phyloP scores from a whole-genome alignment of 495 filamentous ascomycete species.

The Xylaria nigripes region DNA sequence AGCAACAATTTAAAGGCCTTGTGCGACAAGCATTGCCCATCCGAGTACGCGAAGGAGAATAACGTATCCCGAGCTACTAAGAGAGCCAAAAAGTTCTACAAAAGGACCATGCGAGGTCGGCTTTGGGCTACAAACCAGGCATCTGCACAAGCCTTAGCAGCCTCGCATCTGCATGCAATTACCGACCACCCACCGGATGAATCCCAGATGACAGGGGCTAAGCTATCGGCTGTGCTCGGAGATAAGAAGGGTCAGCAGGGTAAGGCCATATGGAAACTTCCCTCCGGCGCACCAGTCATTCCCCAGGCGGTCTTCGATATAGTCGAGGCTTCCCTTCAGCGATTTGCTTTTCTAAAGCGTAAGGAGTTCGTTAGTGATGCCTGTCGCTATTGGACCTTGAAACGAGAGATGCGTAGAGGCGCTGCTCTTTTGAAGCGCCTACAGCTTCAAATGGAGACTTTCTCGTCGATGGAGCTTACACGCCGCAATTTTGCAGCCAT shows the following conservation, averaged over 20 bases:
- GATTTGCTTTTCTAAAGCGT: slow-evolving; percentile 73
- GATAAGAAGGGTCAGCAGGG: slow-evolving; percentile 58
- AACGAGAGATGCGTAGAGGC: slow-evolving; percentile 84
- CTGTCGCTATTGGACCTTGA: slow-evolving; percentile 96
- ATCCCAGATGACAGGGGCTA: slow-evolving; percentile 47
- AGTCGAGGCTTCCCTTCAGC: slow-evolving; percentile 67
- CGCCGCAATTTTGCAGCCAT: slow-evolving; percentile 85
- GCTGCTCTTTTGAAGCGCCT: slow-evolving; percentile 86
- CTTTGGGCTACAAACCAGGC: slow-evolving; percentile 88
- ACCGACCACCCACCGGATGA: slow-evolving; percentile 50
- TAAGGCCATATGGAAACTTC: slow-evolving; percentile 82
- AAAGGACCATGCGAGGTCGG: slow-evolving; percentile 71
- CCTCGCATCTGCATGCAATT: slow-evolving; percentile 52
- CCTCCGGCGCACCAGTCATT: slow-evolving; percentile 90
- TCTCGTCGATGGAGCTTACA: slow-evolving; percentile 93
- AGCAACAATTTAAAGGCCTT: slow-evolving; percentile 78
- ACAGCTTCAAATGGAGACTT: slow-evolving; percentile 88
- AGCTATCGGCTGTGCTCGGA: slow-evolving; percentile 51
- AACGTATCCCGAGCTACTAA: slow-evolving; percentile 49
- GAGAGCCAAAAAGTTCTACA: slow-evolving; percentile 65
- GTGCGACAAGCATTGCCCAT: slow-evolving; percentile 91
- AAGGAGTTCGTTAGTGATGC: slow-evolving; percentile 88
- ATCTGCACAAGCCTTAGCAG: slow-evolving; percentile 69
- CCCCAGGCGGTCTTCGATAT: slow-evolving; percentile 74
- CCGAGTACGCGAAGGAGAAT: slow-evolving; percentile 82